These are phyloP conservation scores for Auricularia cornea DNA, from an alignment of 768 basidiomycete genomes.

Conservation along the genomic window DNA sequence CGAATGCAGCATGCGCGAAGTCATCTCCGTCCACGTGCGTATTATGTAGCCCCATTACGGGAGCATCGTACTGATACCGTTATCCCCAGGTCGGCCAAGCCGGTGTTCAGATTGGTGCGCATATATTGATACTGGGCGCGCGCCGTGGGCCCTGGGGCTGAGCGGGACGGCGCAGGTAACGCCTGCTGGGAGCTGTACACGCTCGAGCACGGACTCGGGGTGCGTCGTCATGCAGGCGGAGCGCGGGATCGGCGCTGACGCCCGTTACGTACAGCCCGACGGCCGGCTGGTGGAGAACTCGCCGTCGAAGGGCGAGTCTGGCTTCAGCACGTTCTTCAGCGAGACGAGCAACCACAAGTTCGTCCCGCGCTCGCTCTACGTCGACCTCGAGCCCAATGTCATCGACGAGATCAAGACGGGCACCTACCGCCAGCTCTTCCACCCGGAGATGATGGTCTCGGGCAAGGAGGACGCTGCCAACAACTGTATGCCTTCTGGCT, in stretches of 20 bases:
- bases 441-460: slow-evolving; percentile 93
- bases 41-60: not conserved
- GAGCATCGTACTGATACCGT: not conserved
- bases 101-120: slow-evolving; percentile 72
- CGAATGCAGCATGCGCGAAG: slow-evolving; percentile 60
- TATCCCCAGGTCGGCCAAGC: slow-evolving; percentile 69
- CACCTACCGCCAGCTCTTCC: slow-evolving; percentile 88
- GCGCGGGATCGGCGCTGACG: slow-evolving; percentile 10
- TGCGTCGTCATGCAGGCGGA: slow-evolving; percentile 32
- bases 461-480: slow-evolving; percentile 99
- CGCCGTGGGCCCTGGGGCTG: not conserved
- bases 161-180: slow-evolving; percentile 41
- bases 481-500: slow-evolving; percentile 64
- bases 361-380: slow-evolving; percentile 94
- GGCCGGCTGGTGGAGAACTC: slow-evolving; percentile 74
- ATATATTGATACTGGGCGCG: not conserved
- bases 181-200: slow-evolving; percentile 99
- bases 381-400: slow-evolving; percentile 90
- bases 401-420: slow-evolving; percentile 94
- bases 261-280: slow-evolving; percentile 57
- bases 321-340: slow-evolving; percentile 93
- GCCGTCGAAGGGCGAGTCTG: slow-evolving; percentile 63
- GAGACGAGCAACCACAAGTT: slow-evolving; percentile 86
- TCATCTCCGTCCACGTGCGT: slow-evolving; percentile 78
- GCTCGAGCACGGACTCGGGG: slow-evolving; percentile 92